phyloP scores from a whole-genome alignment of 495 filamentous ascomycete genomes.

The Aspergillus homomorphus region DNA sequence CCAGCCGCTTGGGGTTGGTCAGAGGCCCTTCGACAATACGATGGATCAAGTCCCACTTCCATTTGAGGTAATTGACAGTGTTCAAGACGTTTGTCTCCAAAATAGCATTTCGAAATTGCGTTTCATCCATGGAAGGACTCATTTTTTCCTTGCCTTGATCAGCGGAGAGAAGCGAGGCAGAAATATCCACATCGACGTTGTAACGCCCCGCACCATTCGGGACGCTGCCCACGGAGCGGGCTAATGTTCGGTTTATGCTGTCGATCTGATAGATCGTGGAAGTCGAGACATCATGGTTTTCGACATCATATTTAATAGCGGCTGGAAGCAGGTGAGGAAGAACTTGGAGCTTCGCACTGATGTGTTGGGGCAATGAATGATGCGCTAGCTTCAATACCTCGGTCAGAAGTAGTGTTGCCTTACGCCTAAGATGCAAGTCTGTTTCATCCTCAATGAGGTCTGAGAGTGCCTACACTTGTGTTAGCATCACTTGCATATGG shows the following conservation, averaged over 20 bases:
- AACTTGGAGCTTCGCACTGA: slow-evolving; percentile 78
- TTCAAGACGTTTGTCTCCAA: slow-evolving; percentile 84
- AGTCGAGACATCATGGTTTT: slow-evolving; percentile 74
- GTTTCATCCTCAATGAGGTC: slow-evolving; percentile 66
- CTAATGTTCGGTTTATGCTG: slow-evolving; percentile 90
- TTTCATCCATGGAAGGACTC: slow-evolving; percentile 77
- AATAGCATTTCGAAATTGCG: slow-evolving; percentile 77
- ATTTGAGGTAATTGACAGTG: slow-evolving; percentile 84
- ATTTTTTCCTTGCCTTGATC: slow-evolving; percentile 72
- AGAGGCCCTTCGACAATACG: slow-evolving; percentile 91
- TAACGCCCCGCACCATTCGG: slow-evolving; percentile 41
- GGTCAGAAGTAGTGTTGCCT: slow-evolving; percentile 84
- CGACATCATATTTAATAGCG: slow-evolving; percentile 64
- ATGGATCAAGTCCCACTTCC: slow-evolving; percentile 93
- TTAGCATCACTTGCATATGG: slow-evolving; percentile 11
- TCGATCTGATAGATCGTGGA: slow-evolving; percentile 95
- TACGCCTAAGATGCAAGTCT: slow-evolving; percentile 74
- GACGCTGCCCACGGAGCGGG: slow-evolving; percentile 59
- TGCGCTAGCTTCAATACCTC: slow-evolving; percentile 88
- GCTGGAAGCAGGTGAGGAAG: slow-evolving; percentile 77
- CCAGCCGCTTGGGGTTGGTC: slow-evolving; percentile 84
- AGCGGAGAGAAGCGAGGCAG: slow-evolving; percentile 36
- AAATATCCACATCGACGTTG: slow-evolving; percentile 46
- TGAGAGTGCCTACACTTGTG: slow-evolving; percentile 51
- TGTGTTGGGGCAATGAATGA: slow-evolving; percentile 71